These are phyloP conservation scores for Puccinellia tenuiflora DNA, from an alignment of 176 grass and related monocot genomes.

Conservation along the genomic window DNA sequence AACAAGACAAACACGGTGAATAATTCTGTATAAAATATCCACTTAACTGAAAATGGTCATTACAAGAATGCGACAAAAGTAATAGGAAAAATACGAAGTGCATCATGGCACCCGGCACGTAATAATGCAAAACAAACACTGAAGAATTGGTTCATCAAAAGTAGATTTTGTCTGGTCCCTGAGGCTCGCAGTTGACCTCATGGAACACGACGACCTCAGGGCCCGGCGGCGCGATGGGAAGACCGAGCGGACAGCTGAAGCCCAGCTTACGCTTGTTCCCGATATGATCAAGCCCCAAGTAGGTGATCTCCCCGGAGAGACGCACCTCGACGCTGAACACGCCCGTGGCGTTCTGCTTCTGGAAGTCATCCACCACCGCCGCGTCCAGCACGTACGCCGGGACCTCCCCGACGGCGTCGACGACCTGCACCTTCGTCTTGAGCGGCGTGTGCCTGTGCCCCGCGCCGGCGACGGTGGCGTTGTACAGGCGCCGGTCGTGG, in stretches of 20 bases:
- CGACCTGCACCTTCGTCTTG: neutral
- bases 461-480: neutral
- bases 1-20: neutral
- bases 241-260: neutral
- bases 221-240: slow-evolving; percentile 4
- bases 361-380: neutral
- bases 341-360: slow-evolving; percentile 7
- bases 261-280: neutral
- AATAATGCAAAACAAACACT: neutral
- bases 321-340: slow-evolving; percentile 15
- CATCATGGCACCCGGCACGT: neutral
- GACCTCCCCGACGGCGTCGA: neutral
- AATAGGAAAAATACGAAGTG: neutral
- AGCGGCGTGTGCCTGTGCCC: neutral
- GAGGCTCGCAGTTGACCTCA: neutral
- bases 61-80: neutral
- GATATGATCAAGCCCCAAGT: neutral
- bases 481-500: slow-evolving; percentile 3
- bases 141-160: neutral
- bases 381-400: neutral
- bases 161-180: neutral
- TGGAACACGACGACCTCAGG: slow-evolving; percentile 4
- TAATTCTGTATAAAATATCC: no score
- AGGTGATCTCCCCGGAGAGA: neutral
- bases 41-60: neutral